Base-by-base conservation (phyloP, 2,329 filamentous ascomycete genomes). In the Pestalotiopsis sp. region DNA sequence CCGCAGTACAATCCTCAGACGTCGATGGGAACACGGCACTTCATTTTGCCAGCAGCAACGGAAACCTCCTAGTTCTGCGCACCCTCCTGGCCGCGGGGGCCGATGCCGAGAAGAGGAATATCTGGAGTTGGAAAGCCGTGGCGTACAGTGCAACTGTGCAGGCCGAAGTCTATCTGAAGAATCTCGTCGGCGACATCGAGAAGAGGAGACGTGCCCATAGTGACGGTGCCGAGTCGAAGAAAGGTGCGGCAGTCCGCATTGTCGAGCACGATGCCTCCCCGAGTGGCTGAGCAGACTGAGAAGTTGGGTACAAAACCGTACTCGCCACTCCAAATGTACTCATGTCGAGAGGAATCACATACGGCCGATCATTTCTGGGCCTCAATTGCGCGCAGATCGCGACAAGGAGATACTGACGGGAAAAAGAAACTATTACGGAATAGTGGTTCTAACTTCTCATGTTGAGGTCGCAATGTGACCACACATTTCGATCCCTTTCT, bases 21-120 rank as follows among this genome's bases (percentile, higher is more conserved):
- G 75, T 85, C 1, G 87, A 92, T 69, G 94, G 94, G n/a, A 96
- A 97, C 77, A 97, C 93, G 2, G 92, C 93, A 0, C 83, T 97
- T 58, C 94, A 97, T 80, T 94, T 96, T 81, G 94, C 94, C 13
- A 93, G 90, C 75, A 92, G 92, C 60, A 93, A 93, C 75, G 94
- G 94, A 1, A 92, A 95, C 73, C 80, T 97, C 60, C 89, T 94
- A 67, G 92, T 93, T 0, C 81, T 97, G 67, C 86, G 94, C 58
- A 92, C 94, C 45, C 83, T 97, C 66, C 85, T 97, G 13, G 90
- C 92, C 3, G 93, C 92, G 0, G 94, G 94, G 12, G 93, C 94
- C 0, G 91, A 94, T 73, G 88, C 92, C 0, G 85, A 91, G 67
- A 89, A 88, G 67, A 86, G 86, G 73, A 97, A 97, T 76, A 83